These are phyloP conservation scores for Zygotorulaspora sp. DNA, from an alignment of 805 yeast species.

Conservation along the genomic window DNA sequence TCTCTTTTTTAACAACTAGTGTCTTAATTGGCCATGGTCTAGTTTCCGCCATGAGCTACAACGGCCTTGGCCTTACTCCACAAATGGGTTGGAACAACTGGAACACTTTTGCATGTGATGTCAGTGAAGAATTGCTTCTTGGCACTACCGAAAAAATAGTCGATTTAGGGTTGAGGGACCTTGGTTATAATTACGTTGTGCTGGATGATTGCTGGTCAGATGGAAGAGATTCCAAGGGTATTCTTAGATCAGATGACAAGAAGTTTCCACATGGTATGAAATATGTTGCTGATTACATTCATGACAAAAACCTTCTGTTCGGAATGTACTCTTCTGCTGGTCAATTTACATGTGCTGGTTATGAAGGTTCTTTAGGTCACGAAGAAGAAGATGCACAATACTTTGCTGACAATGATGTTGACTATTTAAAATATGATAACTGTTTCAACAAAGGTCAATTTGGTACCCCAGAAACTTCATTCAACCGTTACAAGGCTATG, in stretches of 20 bases:
- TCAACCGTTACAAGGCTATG: slow-evolving; percentile 29
- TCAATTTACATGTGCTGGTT: slow-evolving; percentile 33
- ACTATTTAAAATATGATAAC: slow-evolving; percentile 34
- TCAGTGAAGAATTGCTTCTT: slow-evolving; percentile 24
- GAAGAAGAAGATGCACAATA: slow-evolving; percentile 30
- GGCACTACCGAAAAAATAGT: slow-evolving; percentile 23
- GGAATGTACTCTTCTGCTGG: slow-evolving; percentile 37
- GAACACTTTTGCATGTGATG: slow-evolving; percentile 31
- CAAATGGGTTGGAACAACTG: slow-evolving; percentile 34
- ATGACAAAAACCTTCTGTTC: slow-evolving; percentile 25
- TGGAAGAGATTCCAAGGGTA: slow-evolving; percentile 20
- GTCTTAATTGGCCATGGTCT: too few species aligned
- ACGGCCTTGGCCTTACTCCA: slow-evolving; percentile 18
- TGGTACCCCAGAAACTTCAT: slow-evolving; percentile 27
- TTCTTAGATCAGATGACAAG: slow-evolving; percentile 19
- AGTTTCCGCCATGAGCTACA: too few species aligned
- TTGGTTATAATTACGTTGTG: slow-evolving; percentile 32
- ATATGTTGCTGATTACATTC: slow-evolving; percentile 24
- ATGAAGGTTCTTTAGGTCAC: slow-evolving; percentile 31
- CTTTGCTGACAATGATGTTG: slow-evolving; percentile 31
- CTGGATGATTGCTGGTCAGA: slow-evolving; percentile 34
- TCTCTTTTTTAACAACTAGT: too few species aligned
- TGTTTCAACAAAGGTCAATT: slow-evolving; percentile 31
- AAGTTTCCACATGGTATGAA: slow-evolving; percentile 32
- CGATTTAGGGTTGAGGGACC: slow-evolving; percentile 25